Base-by-base conservation (phyloP, 768 basidiomycete genomes). In the Crassisporium funariophilum region DNA sequence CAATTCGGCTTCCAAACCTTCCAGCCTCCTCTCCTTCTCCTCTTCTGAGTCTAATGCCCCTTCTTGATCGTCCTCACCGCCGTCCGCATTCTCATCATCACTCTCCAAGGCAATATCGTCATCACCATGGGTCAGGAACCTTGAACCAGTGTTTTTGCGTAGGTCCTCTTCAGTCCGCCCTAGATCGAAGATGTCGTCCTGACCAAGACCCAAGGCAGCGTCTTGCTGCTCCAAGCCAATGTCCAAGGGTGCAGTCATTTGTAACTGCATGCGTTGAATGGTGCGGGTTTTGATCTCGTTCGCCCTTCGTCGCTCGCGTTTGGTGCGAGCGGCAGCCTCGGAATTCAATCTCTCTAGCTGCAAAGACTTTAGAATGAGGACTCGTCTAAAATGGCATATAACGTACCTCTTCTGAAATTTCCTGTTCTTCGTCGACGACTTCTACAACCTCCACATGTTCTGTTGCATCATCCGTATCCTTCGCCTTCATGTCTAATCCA, bases 201-300 rank as follows among this genome's bases (percentile, higher is more conserved):
- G 86, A 5, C 89, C 90, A 17, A 79, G 62, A n/a, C 70, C 74
- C 13, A 95, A 75, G 13, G 87, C 76, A 2, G 81, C 70, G 53
- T 95, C 93, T 42, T 79, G 75, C 57, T 88, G 88, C 58, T 93
- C 91, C 49, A 94, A 67, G 63, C 94, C 95, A 53, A 98, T 94
- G 57, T 98, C 97, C 55, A 95, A 72, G n/a, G 97, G 97, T 15
- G 93, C 92, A 10, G 89, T 91, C 97, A 99, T 99, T 61, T 91
- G 87, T 36, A 98, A 77, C 63, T 98, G 97, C 83, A 98, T 88
- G 42, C 95, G 87, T 61, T 92, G 91, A 31, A 98, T 85, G 1
- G 92, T 90, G 54, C 87, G 83, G 21, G 80, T 76, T 68, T 89
- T 91, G 60, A 89, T 74, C 71, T 98, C 97, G 67, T 98, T 98